Base-by-base conservation (phyloP, 208 protist species). In the Angomonas deanei region DNA sequence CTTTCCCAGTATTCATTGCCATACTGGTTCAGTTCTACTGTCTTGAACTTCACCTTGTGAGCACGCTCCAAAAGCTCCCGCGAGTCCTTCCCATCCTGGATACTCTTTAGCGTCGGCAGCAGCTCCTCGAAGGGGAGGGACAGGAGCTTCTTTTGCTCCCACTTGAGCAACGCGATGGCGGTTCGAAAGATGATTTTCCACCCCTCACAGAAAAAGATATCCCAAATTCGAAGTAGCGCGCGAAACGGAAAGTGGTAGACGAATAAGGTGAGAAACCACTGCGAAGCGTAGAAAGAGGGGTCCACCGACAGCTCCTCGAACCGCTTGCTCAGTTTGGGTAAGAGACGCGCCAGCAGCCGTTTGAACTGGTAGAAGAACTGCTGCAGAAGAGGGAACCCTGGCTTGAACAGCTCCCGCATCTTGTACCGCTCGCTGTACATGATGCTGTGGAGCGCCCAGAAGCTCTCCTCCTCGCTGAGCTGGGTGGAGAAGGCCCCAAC, bases 141-240 rank as follows among this genome's bases (percentile, higher is more conserved):
- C 21, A 95, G 69, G 24, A 97, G 74, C 17, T 70, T 71, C 63
- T 79, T 57, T 67, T 94, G 82, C 56, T 96, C 89, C 87, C 84
- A 97, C 65, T 94, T 85, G 74, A 97, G 72, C 56, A 97, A 68
- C 8, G 87, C 84, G 36, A 97, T 84, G 11, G 74, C 88, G 36
- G 87, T 84, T 39, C 92, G 78, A 66, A 96, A 97, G 54, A 97
- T 80, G n/a, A 96, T 89, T 61, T 97, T 97, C 92, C 92, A 97
- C 5, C 90, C 90, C 58, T 97, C 92, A 31, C 77, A 82, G 56
- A 97, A 84, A 74, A 96, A 97, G 28, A 97, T 77, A 67, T 97
- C 92, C 91, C 92, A 97, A n/a, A 97, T 77, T 15, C 90, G 85
- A 31, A 97, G 72, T 49, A 97, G 34, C 3, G 84, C 78, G 17